phyloP scores from a whole-genome alignment of 2,329 filamentous ascomycete species.

The Pseudocercospora fijiensis region DNA sequence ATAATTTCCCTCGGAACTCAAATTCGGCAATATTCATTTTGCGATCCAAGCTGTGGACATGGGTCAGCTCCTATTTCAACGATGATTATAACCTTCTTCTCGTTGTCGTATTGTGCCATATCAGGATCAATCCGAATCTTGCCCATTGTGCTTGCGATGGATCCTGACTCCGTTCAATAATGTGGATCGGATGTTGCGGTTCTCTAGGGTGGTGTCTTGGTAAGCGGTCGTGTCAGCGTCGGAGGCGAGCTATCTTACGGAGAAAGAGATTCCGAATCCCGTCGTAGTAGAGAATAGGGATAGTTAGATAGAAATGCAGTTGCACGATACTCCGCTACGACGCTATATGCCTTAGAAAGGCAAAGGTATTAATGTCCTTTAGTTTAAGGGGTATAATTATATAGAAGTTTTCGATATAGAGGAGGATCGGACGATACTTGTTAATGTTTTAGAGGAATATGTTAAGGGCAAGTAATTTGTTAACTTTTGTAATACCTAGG shows the following conservation, averaged over 20 bases:
- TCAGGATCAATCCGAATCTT: neutral
- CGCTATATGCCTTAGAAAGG: slow-evolving; percentile 36
- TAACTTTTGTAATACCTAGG: neutral
- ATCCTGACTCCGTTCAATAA: neutral
- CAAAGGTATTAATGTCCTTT: slow-evolving; percentile 56
- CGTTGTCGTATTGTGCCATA: neutral
- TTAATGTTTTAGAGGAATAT: slow-evolving; percentile 33
- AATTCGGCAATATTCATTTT: neutral
- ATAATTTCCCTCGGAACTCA: neutral
- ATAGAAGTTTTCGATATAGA: slow-evolving; percentile 58
- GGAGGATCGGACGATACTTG: slow-evolving; percentile 28
- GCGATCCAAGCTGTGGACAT: neutral
- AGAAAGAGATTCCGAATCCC: slow-evolving; percentile 34
- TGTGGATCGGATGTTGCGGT: neutral
- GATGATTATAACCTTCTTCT: neutral
- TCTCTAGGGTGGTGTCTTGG: no score
- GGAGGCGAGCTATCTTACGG: slow-evolving; percentile 56
- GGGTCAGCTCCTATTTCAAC: neutral
- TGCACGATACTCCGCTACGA: slow-evolving; percentile 36
- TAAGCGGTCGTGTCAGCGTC: no score
- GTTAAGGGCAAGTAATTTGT: neutral
- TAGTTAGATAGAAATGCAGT: slow-evolving; percentile 29
- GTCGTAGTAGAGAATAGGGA: slow-evolving; percentile 24
- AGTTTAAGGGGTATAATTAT: slow-evolving; percentile 63
- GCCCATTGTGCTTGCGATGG: neutral